Conservation (phyloP, 2,329 filamentous ascomycete species). For the Trichophyton verrucosum region DNA sequence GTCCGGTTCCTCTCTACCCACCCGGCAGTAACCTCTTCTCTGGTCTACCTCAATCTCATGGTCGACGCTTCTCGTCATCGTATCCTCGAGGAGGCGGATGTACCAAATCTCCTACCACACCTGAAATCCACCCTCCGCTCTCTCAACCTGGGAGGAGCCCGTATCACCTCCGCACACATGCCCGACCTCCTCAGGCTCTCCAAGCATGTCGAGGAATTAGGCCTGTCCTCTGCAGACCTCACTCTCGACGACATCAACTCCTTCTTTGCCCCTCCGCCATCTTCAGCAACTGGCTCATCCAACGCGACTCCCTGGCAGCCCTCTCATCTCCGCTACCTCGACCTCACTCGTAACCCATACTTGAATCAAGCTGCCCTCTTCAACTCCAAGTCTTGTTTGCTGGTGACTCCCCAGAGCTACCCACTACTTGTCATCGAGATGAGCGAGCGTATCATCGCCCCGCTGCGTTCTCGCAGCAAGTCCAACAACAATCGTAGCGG, state of each 20-base stretch:
- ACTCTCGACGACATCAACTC: conserved; percentile 52
- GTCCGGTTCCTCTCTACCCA: conserved; percentile 60
- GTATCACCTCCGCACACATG: conserved; percentile 54
- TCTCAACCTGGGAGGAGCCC: conserved; percentile 62
- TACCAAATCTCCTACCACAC: conserved; percentile 51
- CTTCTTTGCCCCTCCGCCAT: conserved; percentile 34
- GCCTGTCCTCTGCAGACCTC: conserved; percentile 54
- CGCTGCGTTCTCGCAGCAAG: conserved; percentile 48
- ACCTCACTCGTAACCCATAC: conserved; percentile 57
- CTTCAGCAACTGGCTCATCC: conserved; percentile 25
- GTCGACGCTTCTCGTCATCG: conserved; percentile 61
- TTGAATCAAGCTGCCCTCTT: conserved; percentile 47
- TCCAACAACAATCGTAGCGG: conserved; percentile 45
- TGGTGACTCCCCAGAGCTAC: conserved; percentile 49
- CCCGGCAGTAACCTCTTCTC: conserved; percentile 50
- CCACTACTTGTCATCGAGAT: conserved; percentile 69
- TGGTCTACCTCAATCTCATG: conserved; percentile 62
- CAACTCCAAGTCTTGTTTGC: conserved; percentile 40
- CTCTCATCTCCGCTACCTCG: conserved; percentile 59
- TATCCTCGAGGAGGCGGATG: conserved; percentile 53
- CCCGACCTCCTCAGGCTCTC: conserved; percentile 51
- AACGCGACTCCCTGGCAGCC: conserved; percentile 39
- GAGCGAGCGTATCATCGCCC: conserved; percentile 53
- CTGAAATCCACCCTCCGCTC: conserved; percentile 52
- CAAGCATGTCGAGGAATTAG: conserved; percentile 64